A percentile compares a stretch with the other conserved stretches of the same genome.
Evolutionary conservation across 2,329 filamentous ascomycete species (phyloP).

Genomic region (Fusarium hainanense): DNA sequence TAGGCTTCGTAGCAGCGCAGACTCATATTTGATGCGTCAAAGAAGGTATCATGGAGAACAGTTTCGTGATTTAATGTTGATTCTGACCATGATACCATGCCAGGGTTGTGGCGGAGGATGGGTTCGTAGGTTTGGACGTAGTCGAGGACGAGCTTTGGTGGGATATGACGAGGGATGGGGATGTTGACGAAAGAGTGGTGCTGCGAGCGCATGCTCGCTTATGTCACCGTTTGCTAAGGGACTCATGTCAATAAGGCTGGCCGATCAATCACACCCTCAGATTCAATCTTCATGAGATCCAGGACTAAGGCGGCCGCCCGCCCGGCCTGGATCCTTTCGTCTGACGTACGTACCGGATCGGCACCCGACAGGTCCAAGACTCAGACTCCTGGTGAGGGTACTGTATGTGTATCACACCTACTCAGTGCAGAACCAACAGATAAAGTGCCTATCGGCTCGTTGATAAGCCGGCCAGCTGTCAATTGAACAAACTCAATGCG

Average conservation of each 20-base stretch:
- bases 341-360: conserved; percentile 5
- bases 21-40: conserved; percentile 48
- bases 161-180: conserved; percentile 53
- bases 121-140: conserved; percentile 55
- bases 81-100: conserved; percentile 50
- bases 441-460: background rate
- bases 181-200: conserved; percentile 52
- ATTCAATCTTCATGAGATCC: background rate
- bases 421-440: background rate
- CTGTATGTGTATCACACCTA: background rate
- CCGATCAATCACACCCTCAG: background rate
- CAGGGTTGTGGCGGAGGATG: conserved; percentile 54
- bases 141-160: conserved; percentile 51
- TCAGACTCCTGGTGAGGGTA: background rate
- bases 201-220: conserved; percentile 47
- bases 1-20: conserved; percentile 49
- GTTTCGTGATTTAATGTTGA: conserved; percentile 47
- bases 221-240: background rate
- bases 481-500: background rate
- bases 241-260: background rate
- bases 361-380: background rate
- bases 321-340: background rate
- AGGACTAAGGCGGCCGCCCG: background rate
- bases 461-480: background rate
- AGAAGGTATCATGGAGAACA: conserved; percentile 55